phyloP scores from a whole-genome alignment of 768 basidiomycete species.

The Leccinum rimulosum region DNA sequence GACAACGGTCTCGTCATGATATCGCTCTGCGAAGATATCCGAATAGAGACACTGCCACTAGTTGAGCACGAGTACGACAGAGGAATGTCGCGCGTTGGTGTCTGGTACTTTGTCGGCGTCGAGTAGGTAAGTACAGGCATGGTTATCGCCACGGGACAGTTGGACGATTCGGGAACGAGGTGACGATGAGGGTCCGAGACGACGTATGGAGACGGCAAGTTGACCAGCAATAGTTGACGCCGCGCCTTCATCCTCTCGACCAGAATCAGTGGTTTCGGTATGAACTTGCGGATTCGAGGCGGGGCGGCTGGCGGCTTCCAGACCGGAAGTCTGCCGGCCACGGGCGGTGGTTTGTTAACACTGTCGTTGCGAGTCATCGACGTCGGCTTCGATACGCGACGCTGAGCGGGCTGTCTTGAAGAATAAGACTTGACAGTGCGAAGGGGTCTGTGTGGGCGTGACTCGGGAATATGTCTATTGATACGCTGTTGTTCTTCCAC shows the following conservation, averaged over 20 bases:
- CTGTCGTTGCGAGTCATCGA: conserved; percentile 7
- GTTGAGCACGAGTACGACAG: conserved; percentile 1
- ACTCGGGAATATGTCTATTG: not conserved
- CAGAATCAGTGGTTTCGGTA: conserved; percentile 25
- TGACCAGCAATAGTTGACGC: conserved; percentile 5
- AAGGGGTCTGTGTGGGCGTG: not conserved
- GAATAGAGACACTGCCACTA: conserved; percentile 9
- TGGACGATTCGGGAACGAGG: not conserved
- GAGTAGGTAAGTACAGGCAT: not conserved
- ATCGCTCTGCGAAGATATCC: conserved; percentile 1
- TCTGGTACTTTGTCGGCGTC: conserved; percentile 8
- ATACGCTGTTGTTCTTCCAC: not conserved
- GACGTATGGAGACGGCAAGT: not conserved
- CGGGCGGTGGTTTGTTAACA: not conserved
- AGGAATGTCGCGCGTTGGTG: not conserved
- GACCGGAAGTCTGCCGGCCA: not conserved
- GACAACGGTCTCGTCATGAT: conserved; percentile 9
- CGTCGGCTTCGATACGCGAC: not conserved
- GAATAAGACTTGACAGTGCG: not conserved
- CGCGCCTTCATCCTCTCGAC: conserved; percentile 26
- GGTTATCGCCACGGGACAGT: not conserved
- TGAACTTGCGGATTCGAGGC: conserved; percentile 14
- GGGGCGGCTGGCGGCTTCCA: not conserved
- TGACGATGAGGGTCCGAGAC: not conserved
- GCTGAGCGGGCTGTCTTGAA: not conserved